Base-by-base conservation (phyloP, 768 basidiomycete genomes). In the Podaxis carcinomalis region DNA sequence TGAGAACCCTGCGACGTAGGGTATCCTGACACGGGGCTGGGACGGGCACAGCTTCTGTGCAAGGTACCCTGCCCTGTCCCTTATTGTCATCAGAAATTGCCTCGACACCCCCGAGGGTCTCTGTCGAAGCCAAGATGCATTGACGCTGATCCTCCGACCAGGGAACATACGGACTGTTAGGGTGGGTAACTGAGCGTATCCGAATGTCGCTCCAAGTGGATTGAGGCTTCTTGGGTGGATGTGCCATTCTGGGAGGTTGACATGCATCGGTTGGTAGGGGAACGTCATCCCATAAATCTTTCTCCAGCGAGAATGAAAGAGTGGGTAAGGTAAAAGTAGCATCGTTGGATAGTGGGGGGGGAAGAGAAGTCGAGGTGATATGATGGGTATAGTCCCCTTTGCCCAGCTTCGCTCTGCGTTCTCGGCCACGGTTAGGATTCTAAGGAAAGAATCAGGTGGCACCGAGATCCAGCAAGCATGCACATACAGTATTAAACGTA, bases 151-250 rank as follows among this genome's bases (percentile, higher is more conserved):
- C 70, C 28, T 73, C 68, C 4, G 74, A 66, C 82, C 80, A 83
- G 7, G 82, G 82, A 4, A 81, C 78, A 56, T 83, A 83, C n/a
- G 83, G 82, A 66, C 79, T 82, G 55, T 83, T 82, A 5, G 82
- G 80, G 67, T 83, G 80, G 49, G 55, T 23, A 44, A 60, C 58
- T 52, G 54, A 44, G 55, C 57, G 46, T 52, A 51, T 53, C 35
- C 52, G 14, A 35, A 54, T 35, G 19, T 54, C 36, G 2, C 11
- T 54, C 21, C 35, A 54, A n/a, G n/a, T 23, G 19, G 36, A 23
- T 39, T 19, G 52, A 44, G n/a, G n/a, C 19, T 19, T 19, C 6
- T 44, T 16, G n/a, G 42, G 42, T n/a, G 40, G 16, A 42, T n/a
- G 19, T 19, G 7, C n/a, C 16, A 27, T 10, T 49, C 21, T 23